Percentiles rank a stretch among this genome's conserved stretches.
Conservation (phyloP, 1,139 yeast genomes). For the Eremothecium sinecaudum region DNA sequence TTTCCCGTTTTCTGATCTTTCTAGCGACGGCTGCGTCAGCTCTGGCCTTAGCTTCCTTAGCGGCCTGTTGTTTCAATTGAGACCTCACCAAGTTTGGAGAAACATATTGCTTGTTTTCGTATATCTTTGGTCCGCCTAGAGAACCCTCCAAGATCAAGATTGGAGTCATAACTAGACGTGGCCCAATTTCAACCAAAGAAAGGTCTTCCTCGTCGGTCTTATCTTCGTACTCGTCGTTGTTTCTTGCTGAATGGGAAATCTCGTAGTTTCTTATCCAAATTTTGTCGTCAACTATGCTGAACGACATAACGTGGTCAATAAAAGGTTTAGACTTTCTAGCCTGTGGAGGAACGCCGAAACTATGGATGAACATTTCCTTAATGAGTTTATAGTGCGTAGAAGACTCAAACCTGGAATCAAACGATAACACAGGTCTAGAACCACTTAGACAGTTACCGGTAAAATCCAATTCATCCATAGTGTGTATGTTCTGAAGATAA, state of each 20-base stretch:
- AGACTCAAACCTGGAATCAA: constrained; percentile 68
- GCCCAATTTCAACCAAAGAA: constrained; percentile 89
- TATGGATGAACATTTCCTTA: constrained; percentile 77
- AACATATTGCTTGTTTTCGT: constrained; percentile 92
- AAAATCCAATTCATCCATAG: constrained; percentile 90
- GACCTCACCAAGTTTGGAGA: constrained; percentile 95
- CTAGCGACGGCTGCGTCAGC: constrained; percentile 71
- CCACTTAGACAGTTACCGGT: constrained; percentile 95
- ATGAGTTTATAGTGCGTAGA: constrained; percentile 59
- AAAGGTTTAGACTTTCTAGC: constrained; percentile 95
- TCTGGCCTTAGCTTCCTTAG: constrained; percentile 69
- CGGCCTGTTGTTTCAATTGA: constrained; percentile 70
- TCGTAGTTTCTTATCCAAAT: constrained; percentile 96
- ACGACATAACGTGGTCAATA: constrained; percentile 88
- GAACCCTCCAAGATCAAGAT: constrained; percentile 93
- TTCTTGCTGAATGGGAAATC: constrained; percentile 59
- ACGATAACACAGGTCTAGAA: constrained; percentile 88
- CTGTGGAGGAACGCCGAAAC: constrained; percentile 92
- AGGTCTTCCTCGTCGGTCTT: constrained; percentile 41
- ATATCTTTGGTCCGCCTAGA: constrained; percentile 95
- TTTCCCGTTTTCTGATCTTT: constrained; percentile 67
- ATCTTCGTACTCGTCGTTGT: constrained; percentile 42
- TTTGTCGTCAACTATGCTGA: constrained; percentile 85
- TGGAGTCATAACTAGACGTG: constrained; percentile 87
- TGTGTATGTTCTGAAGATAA: constrained; percentile 89